Evolutionary conservation across 2,329 filamentous ascomycete species (phyloP).

Genomic region (Plectosphaerella plurivora): DNA sequence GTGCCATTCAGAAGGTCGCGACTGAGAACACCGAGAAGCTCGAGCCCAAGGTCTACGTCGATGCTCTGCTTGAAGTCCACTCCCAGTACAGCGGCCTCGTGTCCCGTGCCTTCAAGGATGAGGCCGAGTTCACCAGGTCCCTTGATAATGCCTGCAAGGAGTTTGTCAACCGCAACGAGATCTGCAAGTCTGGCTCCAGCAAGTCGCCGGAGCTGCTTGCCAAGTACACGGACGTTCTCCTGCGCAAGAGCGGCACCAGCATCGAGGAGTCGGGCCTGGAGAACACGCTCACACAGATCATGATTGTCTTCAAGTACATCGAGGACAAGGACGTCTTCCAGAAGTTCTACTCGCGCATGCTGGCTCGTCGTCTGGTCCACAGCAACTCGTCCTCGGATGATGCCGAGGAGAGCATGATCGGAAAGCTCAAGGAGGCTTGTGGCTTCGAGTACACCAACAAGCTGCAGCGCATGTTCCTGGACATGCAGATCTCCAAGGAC

Average conservation of each 20-base stretch:
- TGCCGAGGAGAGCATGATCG: constrained; percentile 98
- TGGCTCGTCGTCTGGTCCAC: constrained; percentile 91
- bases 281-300: constrained; percentile 82
- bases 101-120: constrained; percentile 86
- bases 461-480: constrained; percentile 98
- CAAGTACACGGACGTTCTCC: constrained; percentile 88
- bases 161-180: constrained; percentile 95
- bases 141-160: constrained; percentile 96
- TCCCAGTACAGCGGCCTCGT: constrained; percentile 89
- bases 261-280: constrained; percentile 94
- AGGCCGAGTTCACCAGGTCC: constrained; percentile 94
- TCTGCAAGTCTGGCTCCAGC: constrained; percentile 89
- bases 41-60: constrained; percentile 95
- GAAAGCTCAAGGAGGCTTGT: constrained; percentile 96
- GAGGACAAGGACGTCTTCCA: constrained; percentile 99
- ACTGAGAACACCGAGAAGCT: constrained; percentile 80
- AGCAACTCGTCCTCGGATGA: constrained; percentile 95
- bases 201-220: constrained; percentile 92
- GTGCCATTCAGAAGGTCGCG: constrained; percentile 86
- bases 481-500: constrained; percentile 98
- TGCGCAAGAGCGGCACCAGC: constrained; percentile 90
- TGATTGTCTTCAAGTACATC: constrained; percentile 99
- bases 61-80: constrained; percentile 90
- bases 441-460: constrained; percentile 99
- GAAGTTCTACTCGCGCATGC: constrained; percentile 97